These are phyloP conservation scores for Podaxis sp. DNA, from an alignment of 768 basidiomycete species.

Conservation along the genomic window DNA sequence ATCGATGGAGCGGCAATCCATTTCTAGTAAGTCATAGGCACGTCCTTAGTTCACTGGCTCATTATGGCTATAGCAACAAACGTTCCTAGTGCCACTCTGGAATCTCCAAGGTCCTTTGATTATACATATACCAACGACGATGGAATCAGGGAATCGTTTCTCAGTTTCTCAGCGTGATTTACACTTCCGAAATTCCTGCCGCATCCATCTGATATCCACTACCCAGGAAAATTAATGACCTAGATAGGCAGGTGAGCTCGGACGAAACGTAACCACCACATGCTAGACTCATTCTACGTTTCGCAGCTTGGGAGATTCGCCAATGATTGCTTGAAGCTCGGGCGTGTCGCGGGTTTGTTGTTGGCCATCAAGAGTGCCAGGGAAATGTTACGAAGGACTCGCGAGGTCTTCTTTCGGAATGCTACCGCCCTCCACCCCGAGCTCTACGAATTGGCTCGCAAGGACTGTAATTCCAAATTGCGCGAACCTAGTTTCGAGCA, in stretches of 20 bases:
- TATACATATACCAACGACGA: constrained; percentile 8
- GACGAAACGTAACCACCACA: background rate
- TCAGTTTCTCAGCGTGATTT: background rate
- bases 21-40: background rate
- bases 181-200: background rate
- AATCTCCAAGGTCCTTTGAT: constrained; percentile 2
- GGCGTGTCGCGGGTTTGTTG: constrained; percentile 8
- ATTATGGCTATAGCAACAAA: background rate
- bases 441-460: background rate
- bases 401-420: constrained; percentile 5
- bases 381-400: background rate
- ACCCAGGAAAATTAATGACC: background rate
- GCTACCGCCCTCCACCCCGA: constrained; percentile 2
- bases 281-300: background rate
- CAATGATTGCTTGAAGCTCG: constrained; percentile 4
- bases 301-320: background rate
- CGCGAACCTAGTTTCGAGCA: background rate
- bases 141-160: constrained; percentile 6
- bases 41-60: too few relatives aligned
- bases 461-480: background rate
- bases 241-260: constrained; percentile 1
- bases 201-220: background rate
- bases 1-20: background rate
- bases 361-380: constrained; percentile 5
- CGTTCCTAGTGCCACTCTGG: background rate